A percentile compares a stretch with the other conserved stretches of the same genome.
These are phyloP conservation scores for Globisporangium spinosum DNA, from an alignment of 352 stramenopile genomes.

Conservation along the genomic window DNA sequence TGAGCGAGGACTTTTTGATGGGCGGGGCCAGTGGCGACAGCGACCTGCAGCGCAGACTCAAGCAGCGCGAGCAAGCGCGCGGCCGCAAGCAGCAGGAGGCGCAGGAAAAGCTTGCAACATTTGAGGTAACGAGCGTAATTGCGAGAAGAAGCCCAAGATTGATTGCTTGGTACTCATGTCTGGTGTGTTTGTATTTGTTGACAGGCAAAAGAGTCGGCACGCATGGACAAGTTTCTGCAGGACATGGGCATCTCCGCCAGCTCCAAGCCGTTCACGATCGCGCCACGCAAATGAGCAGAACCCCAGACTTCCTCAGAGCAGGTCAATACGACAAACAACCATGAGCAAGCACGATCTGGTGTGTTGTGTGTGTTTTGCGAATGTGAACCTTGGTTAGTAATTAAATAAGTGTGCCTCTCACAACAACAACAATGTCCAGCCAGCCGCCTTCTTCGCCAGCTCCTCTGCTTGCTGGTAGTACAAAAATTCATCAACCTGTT, in stretches of 20 bases:
- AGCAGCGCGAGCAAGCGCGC: conserved; percentile 33
- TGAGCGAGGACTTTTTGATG: conserved; percentile 71
- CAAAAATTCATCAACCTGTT: not conserved
- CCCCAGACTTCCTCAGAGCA: not conserved
- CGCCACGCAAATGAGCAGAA: conserved; percentile 24
- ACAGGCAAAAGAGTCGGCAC: conserved; percentile 60
- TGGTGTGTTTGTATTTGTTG: not conserved
- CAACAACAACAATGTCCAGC: not conserved
- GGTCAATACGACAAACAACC: not conserved
- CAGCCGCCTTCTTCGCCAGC: not conserved
- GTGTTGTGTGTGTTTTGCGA: not conserved
- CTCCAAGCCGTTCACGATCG: conserved; percentile 53
- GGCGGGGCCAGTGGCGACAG: conserved; percentile 20
- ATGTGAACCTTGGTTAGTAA: not conserved
- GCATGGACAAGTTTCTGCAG: conserved; percentile 75
- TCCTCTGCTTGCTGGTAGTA: not conserved
- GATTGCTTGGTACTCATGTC: too few species aligned
- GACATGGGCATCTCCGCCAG: conserved; percentile 56
- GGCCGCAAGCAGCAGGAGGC: conserved; percentile 37
- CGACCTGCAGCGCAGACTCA: conserved; percentile 42
- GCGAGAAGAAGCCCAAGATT: not conserved
- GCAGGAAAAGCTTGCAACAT: conserved; percentile 32
- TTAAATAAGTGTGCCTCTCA: not conserved
- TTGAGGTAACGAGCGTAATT: conserved; percentile 29
- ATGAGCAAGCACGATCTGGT: not conserved